Conservation (phyloP, 805 yeast genomes). For the Metschnikowia baotianmanensis region DNA sequence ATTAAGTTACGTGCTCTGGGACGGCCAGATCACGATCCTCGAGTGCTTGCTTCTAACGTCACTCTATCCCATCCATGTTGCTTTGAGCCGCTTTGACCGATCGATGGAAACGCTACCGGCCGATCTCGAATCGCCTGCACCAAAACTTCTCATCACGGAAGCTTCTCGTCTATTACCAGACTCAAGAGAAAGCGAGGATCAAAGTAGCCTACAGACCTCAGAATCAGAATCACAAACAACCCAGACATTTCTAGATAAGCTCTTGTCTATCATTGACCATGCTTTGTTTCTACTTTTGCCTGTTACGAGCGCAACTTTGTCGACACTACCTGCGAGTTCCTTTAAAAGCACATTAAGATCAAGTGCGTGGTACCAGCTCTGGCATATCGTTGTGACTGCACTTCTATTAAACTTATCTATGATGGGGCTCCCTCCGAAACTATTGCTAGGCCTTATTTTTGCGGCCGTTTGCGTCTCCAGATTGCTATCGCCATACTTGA, state of each 20-base stretch:
- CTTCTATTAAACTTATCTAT: conserved; percentile 4
- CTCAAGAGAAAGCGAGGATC: neutral
- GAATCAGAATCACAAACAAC: neutral
- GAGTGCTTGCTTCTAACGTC: conserved; percentile 30
- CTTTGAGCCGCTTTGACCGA: conserved; percentile 2
- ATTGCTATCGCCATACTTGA: neutral
- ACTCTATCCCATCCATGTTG: conserved; percentile 18
- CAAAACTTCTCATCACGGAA: conserved; percentile 6
- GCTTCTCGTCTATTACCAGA: conserved; percentile 4
- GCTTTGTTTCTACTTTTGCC: conserved; percentile 11
- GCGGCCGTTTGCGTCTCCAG: conserved; percentile 2
- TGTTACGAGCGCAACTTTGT: conserved; percentile 6
- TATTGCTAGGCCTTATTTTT: conserved; percentile 1
- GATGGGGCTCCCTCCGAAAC: neutral
- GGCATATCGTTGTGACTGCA: conserved; percentile 3
- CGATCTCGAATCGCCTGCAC: conserved; percentile 2
- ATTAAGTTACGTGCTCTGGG: conserved; percentile 30
- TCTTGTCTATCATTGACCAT: neutral
- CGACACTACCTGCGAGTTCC: neutral
- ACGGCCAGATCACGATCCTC: conserved; percentile 30
- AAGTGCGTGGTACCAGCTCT: conserved; percentile 14
- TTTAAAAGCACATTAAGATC: conserved; percentile 10
- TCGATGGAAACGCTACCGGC: neutral
- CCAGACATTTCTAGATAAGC: neutral
- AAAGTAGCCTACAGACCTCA: neutral